Evolutionary conservation across 2,329 filamentous ascomycete genomes (phyloP).

Genomic region (Leptosphaerulina australis): DNA sequence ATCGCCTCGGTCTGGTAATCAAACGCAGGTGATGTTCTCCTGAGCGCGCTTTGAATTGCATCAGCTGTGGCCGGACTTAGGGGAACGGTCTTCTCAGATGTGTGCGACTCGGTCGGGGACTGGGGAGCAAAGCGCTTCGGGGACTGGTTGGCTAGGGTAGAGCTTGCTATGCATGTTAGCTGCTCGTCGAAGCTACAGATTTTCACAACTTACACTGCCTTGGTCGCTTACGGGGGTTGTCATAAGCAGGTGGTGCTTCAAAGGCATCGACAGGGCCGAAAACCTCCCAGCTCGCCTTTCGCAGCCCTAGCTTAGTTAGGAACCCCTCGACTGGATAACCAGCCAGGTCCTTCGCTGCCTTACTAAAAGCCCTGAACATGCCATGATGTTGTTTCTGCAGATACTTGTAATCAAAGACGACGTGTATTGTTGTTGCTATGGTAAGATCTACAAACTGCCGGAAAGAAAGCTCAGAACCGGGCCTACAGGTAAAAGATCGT

Average conservation of each 20-base stretch:
- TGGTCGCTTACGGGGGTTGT: conserved; percentile 13
- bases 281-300: conserved; percentile 18
- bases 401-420: conserved; percentile 17
- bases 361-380: conserved; percentile 19
- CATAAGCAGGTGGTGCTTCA: conserved; percentile 20
- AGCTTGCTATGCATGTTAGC: conserved; percentile 5
- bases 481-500: conserved; percentile 7
- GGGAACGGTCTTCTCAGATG: conserved; percentile 17
- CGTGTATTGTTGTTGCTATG: conserved; percentile 15
- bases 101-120: conserved; percentile 9
- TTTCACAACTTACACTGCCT: conserved; percentile 6
- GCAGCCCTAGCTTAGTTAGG: conserved; percentile 13
- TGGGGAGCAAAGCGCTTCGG: conserved; percentile 1
- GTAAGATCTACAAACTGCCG: conserved; percentile 10
- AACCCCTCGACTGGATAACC: conserved; percentile 13
- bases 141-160: neutral
- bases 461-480: conserved; percentile 14
- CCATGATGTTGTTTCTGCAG: conserved; percentile 12
- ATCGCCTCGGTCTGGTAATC: conserved; percentile 3
- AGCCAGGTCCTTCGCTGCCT: conserved; percentile 5
- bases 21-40: neutral
- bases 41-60: neutral
- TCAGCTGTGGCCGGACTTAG: conserved; percentile 13
- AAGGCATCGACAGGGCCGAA: conserved; percentile 12
- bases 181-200: neutral